Evolutionary conservation across 345 rosid species (phyloP), one percentile per base, ranked within the genome.

Genomic region (Melaleuca alternifolia): DNA sequence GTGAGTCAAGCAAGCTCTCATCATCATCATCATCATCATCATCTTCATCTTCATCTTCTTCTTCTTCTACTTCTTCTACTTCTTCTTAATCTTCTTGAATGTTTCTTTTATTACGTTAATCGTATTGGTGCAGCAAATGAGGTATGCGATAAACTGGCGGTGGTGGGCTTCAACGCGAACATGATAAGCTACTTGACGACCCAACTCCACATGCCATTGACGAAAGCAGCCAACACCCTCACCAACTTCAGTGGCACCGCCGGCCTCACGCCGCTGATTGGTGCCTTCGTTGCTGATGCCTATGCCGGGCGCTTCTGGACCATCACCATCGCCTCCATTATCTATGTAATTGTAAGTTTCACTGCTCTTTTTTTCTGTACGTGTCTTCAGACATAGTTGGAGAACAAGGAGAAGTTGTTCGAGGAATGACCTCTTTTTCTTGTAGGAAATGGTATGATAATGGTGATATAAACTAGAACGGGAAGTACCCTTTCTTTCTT

Each of bases 141-240:
- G 91, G 92, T 91, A 11, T 94, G 97, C 87, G 99, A 97, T 92
- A 97, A 96, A 89, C 86, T 97, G 84, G 99, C 99, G 6, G 97
- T 95, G 88, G 96, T 96, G 51, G 99, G 99, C 41, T 96, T 97
- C 87, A 50, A 76, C 79, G 81, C 97, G 46, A 97, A 97, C 86
- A 96, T 97, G 99, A 92, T 96, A 81, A 97, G 95, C 93, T 97
- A 97, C 94, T 87, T 97, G 79, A 97, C 98, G 30, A 88, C 92
- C 30, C 93, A 96, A 90, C 92, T 97, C 82, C 97, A 97, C 82
- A 91, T 97, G 93, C 99, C 99, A 1, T 86, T 97, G 86, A 95
- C 99, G 44, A 93, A 95, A 92, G 99, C 99, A n/a, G 99, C 99
- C 52, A 97, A 97, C 88, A 95, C 97, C 37, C 94, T 96, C 61